A percentile compares a stretch with the other conserved stretches of the same genome.
Evolutionary conservation across 768 basidiomycete genomes (phyloP).

Genomic region (Serendipita vermifera): DNA sequence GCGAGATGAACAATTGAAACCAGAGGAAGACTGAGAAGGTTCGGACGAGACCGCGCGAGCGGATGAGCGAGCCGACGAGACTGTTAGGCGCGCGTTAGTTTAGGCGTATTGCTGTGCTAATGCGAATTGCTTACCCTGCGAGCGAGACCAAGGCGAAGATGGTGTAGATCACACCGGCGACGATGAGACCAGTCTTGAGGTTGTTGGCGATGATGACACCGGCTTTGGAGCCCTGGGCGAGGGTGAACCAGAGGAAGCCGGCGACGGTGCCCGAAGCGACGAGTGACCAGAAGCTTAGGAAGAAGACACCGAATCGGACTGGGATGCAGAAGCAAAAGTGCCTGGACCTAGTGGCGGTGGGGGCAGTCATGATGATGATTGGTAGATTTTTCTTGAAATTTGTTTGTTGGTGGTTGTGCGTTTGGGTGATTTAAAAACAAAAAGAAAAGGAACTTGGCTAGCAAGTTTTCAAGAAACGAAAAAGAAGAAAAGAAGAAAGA

Average conservation of each 20-base stretch:
- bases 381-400: background rate
- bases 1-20: constrained; percentile 37
- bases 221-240: constrained; percentile 27
- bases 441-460: constrained; percentile 4
- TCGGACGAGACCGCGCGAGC: constrained; percentile 47
- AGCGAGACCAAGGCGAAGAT: constrained; percentile 40
- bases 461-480: constrained; percentile 1
- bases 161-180: constrained; percentile 41
- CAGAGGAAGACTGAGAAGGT: constrained; percentile 45
- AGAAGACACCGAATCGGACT: constrained; percentile 45
- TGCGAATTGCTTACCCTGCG: constrained; percentile 39
- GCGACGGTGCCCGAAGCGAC: constrained; percentile 42
- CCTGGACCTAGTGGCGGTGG: background rate
- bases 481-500: background rate
- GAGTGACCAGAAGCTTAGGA: constrained; percentile 41
- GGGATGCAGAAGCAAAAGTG: constrained; percentile 50
- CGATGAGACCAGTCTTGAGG: constrained; percentile 29
- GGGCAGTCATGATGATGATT: background rate
- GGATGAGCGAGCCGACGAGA: constrained; percentile 48
- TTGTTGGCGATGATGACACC: constrained; percentile 22
- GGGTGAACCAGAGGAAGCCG: constrained; percentile 47
- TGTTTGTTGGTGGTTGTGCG: background rate
- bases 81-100: constrained; percentile 24
- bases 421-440: constrained; percentile 7
- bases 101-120: background rate